Percentiles rank a stretch among this genome's conserved stretches.
These are phyloP conservation scores for Bromus sterilis DNA, from an alignment of 176 grass and related monocot genomes.

Conservation along the genomic window DNA sequence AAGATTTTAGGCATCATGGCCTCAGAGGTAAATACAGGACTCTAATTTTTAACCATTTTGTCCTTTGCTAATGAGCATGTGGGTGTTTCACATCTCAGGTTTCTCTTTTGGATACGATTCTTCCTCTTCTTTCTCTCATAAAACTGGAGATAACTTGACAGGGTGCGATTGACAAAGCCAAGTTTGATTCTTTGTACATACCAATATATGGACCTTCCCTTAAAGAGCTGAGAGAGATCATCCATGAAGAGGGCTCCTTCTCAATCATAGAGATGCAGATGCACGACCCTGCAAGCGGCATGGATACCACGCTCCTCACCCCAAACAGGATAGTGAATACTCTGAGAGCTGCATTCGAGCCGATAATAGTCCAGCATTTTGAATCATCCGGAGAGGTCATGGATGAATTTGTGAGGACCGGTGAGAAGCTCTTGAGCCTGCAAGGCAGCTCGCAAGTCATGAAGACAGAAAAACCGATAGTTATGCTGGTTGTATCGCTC, in stretches of 20 bases:
- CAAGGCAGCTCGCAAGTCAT: neutral
- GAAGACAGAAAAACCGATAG: neutral
- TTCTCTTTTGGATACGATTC: neutral
- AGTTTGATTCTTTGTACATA: neutral
- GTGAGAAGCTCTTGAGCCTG: neutral
- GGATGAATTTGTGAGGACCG: neutral
- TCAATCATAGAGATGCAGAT: neutral
- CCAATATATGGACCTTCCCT: neutral
- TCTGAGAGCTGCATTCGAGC: neutral
- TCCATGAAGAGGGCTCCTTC: neutral
- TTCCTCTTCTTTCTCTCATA: too few species aligned
- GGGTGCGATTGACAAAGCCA: neutral
- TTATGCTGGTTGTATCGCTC: neutral
- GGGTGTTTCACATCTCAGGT: neutral
- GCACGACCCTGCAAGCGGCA: neutral
- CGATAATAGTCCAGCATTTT: neutral
- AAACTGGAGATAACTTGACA: too few species aligned
- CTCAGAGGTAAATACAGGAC: neutral
- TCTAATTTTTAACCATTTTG: neutral
- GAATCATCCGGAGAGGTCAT: neutral
- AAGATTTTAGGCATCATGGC: neutral
- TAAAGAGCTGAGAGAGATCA: neutral
- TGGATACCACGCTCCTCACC: neutral
- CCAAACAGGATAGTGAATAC: neutral
- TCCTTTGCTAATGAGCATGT: neutral